Evolutionary conservation across 2,329 filamentous ascomycete species (phyloP), one percentile per base, ranked within the genome.

Genomic region (Neofusicoccum sp.): DNA sequence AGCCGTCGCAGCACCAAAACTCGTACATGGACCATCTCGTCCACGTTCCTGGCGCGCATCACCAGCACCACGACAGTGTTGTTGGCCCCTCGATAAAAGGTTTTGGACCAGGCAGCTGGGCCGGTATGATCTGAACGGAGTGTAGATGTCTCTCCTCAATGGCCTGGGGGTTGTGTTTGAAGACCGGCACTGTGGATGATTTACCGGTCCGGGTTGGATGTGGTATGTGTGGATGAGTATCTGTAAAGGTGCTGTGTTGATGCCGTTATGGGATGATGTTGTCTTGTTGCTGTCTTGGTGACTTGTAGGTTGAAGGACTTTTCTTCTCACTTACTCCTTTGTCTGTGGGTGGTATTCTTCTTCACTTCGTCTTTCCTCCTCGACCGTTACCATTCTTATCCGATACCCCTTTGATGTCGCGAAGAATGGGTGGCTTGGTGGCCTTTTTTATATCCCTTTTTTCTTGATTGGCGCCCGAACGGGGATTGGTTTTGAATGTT

Each of bases 101-200:
- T 6, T 43, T 28, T 37, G 31, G 31, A n/a, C 37, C n/a, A 7
- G 59, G 48, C 16, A 54, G 29, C 39, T 62, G 59, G 59, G 48
- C 48, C 8, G 48, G 59, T 48, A 62, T 62, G 48, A 62, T 62
- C 28, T 62, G 43, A 37, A 7, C 29, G 12, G 16, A 16, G 29
- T 62, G 59, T 62, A 62, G 59, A 62, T 54, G 59, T 62, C 47
- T 50, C 16, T 61, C 36, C n/a, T n/a, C n/a, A n/a, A 49, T 29
- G 47, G 47, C 47, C 47, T 49, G 12, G 31, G 22, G 48, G 31
- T 16, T 50, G 48, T 50, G 33, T 36, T 50, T 50, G n/a, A n/a
- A 3, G 48, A 37, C 33, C 48, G n/a, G 48, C 48, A 50, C 48
- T 50, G 48, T 50, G 48, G 48, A 50, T 50, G 48, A 50, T 37